Conservation (phyloP, 1,284 basidiomycete genomes). For the Inonotus obliquus region DNA sequence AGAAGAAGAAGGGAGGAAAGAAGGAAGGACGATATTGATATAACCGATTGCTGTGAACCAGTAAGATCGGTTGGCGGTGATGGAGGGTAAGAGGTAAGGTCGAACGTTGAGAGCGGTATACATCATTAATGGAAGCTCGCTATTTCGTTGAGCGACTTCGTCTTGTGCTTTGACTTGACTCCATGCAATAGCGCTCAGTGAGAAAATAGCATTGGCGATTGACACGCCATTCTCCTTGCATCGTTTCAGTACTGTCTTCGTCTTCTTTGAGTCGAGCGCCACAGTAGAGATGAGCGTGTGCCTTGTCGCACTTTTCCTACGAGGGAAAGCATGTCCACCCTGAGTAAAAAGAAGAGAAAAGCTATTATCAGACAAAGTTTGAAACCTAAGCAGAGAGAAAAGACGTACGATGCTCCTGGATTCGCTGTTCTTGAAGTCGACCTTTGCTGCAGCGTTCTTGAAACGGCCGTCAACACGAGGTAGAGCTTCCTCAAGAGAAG, state of each 20-base stretch:
- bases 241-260: slow-evolving; percentile 53
- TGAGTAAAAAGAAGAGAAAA: slow-evolving; percentile 23
- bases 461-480: slow-evolving; percentile 37
- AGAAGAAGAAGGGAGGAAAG: slow-evolving; percentile 47
- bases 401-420: slow-evolving; percentile 43
- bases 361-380: slow-evolving; percentile 1
- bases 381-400: background rate
- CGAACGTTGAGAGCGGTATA: slow-evolving; percentile 77
- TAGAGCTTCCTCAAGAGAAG: slow-evolving; percentile 49
- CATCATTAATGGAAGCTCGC: slow-evolving; percentile 65
- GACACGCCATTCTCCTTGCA: slow-evolving; percentile 71
- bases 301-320: slow-evolving; percentile 39
- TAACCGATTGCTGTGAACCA: slow-evolving; percentile 77
- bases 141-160: slow-evolving; percentile 25
- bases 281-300: slow-evolving; percentile 64
- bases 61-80: slow-evolving; percentile 51
- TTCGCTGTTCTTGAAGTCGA: slow-evolving; percentile 54
- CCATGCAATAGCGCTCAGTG: slow-evolving; percentile 73
- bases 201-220: slow-evolving; percentile 71
- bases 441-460: slow-evolving; percentile 39
- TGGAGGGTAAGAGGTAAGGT: slow-evolving; percentile 45
- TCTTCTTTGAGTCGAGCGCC: slow-evolving; percentile 48
- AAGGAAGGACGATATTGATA: slow-evolving; percentile 73
- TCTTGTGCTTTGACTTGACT: slow-evolving; percentile 35
- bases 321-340: slow-evolving; percentile 68